Evolutionary conservation across 208 protist species (phyloP), one percentile per base, ranked within the genome.

Genomic region (Blechomonas ayalai): DNA sequence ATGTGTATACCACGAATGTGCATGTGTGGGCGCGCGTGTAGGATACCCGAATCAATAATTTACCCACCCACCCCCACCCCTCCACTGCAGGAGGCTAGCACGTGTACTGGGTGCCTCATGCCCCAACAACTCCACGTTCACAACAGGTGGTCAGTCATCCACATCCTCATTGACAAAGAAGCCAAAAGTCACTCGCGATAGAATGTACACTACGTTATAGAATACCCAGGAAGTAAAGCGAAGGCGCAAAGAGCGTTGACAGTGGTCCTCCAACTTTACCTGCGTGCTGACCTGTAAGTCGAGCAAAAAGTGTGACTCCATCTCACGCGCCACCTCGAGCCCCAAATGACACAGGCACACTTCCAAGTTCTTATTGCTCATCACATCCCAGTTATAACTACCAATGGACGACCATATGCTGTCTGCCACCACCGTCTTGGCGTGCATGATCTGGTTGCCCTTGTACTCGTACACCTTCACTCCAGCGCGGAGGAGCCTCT

Each of bases 341-440:
- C 82, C 71, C 7, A 92, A 53, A 44, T 87, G 72, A 52, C 75
- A 87, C 6, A 95, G 33, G 44, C 82, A 92, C 36, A 92, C 77
- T 55, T 96, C 84, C 39, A 96, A 60, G 59, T 93, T 92, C 29
- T 84, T 87, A 63, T 96, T 92, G 60, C 81, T 91, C 79, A 96
- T 85, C 43, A 88, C 60, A 43, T 96, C 91, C 70, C 87, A 88
- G 57, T 96, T 96, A 66, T 92, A 96, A 59, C 76, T 92, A 22
- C 91, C 91, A 18, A 96, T 69, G 6, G 74, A 91, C 38, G 66
- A 77, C 82, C 79, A 96, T 42, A 92, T 71, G 41, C 85, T 90
- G 57, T 96, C 91, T n/a, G 85, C 84, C 1, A 93, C 82, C 19
- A 94, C 70, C 23, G 82, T 94, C 62, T 96, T 96, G 37, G 81